phyloP scores from a whole-genome alignment of 2,329 filamentous ascomycete species.

The Hypoxylon sp. region DNA sequence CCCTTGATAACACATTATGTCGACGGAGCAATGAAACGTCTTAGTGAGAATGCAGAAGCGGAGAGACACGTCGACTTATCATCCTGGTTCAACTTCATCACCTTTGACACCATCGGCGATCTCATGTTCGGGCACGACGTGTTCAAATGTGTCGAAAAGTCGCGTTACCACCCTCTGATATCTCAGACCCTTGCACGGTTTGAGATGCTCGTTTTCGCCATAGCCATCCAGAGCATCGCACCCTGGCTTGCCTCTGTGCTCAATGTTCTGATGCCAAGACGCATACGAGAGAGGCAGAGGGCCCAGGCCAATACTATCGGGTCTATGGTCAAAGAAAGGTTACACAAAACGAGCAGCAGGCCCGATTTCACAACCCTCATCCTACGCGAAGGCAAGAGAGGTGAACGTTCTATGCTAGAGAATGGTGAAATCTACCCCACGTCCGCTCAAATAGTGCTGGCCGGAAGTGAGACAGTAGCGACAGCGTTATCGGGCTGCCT shows the following conservation, averaged over 20 bases:
- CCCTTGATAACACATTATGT: slow-evolving; percentile 22
- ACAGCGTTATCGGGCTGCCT: slow-evolving; percentile 13
- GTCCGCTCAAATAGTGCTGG: slow-evolving; percentile 6
- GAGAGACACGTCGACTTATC: slow-evolving; percentile 12
- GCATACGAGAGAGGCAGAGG: not conserved
- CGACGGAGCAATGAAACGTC: slow-evolving; percentile 11
- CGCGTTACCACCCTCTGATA: slow-evolving; percentile 16
- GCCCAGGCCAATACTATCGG: slow-evolving; percentile 15
- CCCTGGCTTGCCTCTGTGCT: slow-evolving; percentile 1
- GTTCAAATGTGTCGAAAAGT: slow-evolving; percentile 29
- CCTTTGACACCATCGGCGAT: slow-evolving; percentile 54
- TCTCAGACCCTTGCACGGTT: slow-evolving; percentile 17
- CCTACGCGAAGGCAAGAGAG: not conserved
- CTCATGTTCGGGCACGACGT: slow-evolving; percentile 53
- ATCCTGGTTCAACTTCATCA: slow-evolving; percentile 22
- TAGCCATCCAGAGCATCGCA: slow-evolving; percentile 6
- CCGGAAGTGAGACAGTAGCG: slow-evolving; percentile 17
- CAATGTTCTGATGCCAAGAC: not conserved
- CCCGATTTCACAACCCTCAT: slow-evolving; percentile 12
- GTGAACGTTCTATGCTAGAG: not conserved
- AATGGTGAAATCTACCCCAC: slow-evolving; percentile 24
- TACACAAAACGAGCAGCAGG: not conserved
- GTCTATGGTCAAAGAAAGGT: slow-evolving; percentile 1
- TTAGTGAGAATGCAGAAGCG: slow-evolving; percentile 7
- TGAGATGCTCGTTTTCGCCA: slow-evolving; percentile 5